Evolutionary conservation across 2,329 filamentous ascomycete genomes (phyloP).

Genomic region (Colletotrichum brevisporum): DNA sequence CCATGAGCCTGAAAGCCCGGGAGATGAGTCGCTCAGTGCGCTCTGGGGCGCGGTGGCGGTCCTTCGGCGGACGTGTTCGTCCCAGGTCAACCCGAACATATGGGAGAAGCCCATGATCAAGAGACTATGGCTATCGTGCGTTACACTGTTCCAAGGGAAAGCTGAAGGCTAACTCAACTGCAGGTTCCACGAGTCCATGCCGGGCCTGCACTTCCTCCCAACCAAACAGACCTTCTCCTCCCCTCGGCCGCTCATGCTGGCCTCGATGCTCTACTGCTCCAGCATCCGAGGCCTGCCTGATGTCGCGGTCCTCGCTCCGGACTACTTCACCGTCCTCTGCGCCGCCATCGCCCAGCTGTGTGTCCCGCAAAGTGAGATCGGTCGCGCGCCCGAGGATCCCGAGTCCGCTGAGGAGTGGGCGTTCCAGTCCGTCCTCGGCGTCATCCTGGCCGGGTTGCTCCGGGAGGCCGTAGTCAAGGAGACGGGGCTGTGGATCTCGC

Average conservation of each 20-base stretch:
- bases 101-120: constrained; percentile 52
- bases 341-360: constrained; percentile 57
- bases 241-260: constrained; percentile 58
- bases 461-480: constrained; percentile 58
- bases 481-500: constrained; percentile 59
- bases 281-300: constrained; percentile 51
- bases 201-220: constrained; percentile 60
- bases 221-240: constrained; percentile 58
- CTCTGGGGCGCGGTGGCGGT: constrained; percentile 50
- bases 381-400: constrained; percentile 43
- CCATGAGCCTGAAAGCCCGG: constrained; percentile 24
- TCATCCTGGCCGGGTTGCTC: constrained; percentile 57
- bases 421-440: constrained; percentile 58
- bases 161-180: not conserved
- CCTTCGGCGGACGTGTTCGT: constrained; percentile 46
- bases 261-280: constrained; percentile 60
- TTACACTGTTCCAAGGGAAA: not conserved
- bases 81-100: constrained; percentile 45
- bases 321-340: constrained; percentile 56
- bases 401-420: constrained; percentile 53
- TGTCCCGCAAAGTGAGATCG: constrained; percentile 51
- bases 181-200: constrained; percentile 61
- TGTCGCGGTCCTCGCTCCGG: constrained; percentile 51
- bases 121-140: constrained; percentile 52
- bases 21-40: constrained; percentile 39